Base-by-base conservation (phyloP, 192 early-diverging fungal species). In the Backusella circina region DNA sequence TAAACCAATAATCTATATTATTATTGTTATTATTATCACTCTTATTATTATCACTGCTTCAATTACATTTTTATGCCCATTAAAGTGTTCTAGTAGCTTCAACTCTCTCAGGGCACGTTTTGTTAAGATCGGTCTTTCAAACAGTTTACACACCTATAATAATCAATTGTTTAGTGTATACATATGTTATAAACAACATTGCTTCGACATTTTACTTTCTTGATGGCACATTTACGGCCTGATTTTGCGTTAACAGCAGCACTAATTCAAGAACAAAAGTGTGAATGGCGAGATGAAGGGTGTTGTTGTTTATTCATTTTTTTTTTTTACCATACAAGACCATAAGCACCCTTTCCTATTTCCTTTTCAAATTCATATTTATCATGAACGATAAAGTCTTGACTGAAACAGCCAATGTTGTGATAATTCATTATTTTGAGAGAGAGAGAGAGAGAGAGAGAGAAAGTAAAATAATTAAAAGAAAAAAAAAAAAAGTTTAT, bases 61-160 rank as follows among this genome's bases (percentile, higher is more conserved):
- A 16, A 1, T 47, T 47, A 90, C 86, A 85, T 98, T 98, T 70
- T 98, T 96, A 79, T 98, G 95, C 72, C 97, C 97, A 80, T 94
- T 96, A 72, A 98, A 95, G 80, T 98, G 97, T 54, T 91, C 85
- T 76, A 98, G 85, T 15, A 98, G 90, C 83, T 98, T 98, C 79
- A 98, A 89, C 83, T 98, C 97, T 65, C 97, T 90, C 73, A 98
- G 79, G 32, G 95, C 96, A 67, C 97, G 88, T 86, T 97, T 97
- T 37, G 96, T 93, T 9, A 98, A 87, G 72, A 98, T 95, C 47
- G 91, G 88, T 84, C 96, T 93, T 57, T 96, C 94, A 85, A 95
- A 95, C 44, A 95, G 90, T 71, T 85, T 87, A 61, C 41, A 47
- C 35, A 71, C 69, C 69, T 71, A 47, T 41, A 41, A 54, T n/a